phyloP scores from a whole-genome alignment of 2,329 filamentous ascomycete species.

The Neoarthrinium moseri region DNA sequence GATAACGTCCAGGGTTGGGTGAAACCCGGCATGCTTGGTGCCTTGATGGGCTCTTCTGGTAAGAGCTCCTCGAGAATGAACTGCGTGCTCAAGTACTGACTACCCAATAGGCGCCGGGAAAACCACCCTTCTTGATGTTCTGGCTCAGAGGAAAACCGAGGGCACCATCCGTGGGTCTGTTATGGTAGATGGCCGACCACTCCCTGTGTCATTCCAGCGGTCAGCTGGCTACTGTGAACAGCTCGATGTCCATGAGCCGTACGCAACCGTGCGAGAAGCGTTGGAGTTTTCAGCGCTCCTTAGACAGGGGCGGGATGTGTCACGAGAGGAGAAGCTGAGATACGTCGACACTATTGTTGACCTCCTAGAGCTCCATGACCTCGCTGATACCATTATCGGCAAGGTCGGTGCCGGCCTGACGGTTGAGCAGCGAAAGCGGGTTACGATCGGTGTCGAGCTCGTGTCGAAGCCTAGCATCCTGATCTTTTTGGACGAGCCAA shows the following conservation, averaged over 20 bases:
- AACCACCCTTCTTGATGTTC: constrained; percentile 79
- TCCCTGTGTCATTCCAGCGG: constrained; percentile 73
- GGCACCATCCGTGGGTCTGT: constrained; percentile 74
- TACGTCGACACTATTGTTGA: constrained; percentile 81
- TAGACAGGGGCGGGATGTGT: constrained; percentile 64
- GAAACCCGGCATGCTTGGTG: constrained; percentile 75
- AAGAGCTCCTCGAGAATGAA: too few relatives aligned
- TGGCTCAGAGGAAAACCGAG: constrained; percentile 77
- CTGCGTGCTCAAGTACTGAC: too few relatives aligned
- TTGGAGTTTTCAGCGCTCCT: constrained; percentile 73
- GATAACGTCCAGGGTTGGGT: constrained; percentile 83
- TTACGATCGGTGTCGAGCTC: constrained; percentile 61
- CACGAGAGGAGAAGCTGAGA: constrained; percentile 66
- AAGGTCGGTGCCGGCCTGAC: constrained; percentile 50
- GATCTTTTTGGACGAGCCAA: constrained; percentile 63
- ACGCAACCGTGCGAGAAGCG: constrained; percentile 73
- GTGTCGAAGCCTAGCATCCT: constrained; percentile 57
- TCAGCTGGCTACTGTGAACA: constrained; percentile 81
- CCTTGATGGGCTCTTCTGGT: constrained; percentile 79
- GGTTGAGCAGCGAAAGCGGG: constrained; percentile 51
- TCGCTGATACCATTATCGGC: constrained; percentile 48
- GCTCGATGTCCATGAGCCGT: constrained; percentile 74
- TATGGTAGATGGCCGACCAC: constrained; percentile 70
- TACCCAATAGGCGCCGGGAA: constrained; percentile 87
- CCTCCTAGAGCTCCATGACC: constrained; percentile 47